Evolutionary conservation across 148 eudicot species (phyloP).

Genomic region (Silene conica): DNA sequence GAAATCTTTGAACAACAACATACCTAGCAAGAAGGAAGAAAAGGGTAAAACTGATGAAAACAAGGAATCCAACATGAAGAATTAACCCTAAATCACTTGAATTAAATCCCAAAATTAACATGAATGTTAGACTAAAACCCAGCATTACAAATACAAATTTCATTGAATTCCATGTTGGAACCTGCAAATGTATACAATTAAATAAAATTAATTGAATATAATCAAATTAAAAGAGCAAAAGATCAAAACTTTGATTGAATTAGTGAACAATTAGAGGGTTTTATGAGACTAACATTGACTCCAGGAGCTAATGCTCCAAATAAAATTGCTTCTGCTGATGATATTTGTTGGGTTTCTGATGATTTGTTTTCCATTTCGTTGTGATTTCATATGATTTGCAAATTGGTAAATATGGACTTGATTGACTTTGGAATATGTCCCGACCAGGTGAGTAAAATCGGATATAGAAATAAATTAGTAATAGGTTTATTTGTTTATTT

Average conservation of each 20-base stretch:
- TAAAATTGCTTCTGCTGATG: slow-evolving; percentile 73
- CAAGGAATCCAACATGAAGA: slow-evolving; percentile 69
- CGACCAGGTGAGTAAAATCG: too few species aligned
- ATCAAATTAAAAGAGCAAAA: neutral
- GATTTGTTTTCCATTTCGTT: slow-evolving; percentile 29
- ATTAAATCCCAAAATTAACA: slow-evolving; percentile 74
- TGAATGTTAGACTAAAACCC: slow-evolving; percentile 62
- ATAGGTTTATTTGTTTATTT: too few species aligned
- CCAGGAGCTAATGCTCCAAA: slow-evolving; percentile 89
- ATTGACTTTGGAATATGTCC: neutral
- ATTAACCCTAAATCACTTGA: slow-evolving; percentile 65
- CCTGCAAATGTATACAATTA: slow-evolving; percentile 33
- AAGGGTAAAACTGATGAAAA: slow-evolving; percentile 61
- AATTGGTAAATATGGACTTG: neutral
- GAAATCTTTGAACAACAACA: neutral
- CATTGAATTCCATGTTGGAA: slow-evolving; percentile 77
- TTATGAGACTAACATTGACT: slow-evolving; percentile 51
- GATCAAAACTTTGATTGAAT: neutral
- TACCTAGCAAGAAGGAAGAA: slow-evolving; percentile 56
- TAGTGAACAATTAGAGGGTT: neutral
- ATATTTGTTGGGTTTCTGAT: slow-evolving; percentile 33
- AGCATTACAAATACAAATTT: slow-evolving; percentile 72
- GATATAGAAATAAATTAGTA: too few species aligned
- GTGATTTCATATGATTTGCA: neutral
- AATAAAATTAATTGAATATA: slow-evolving; percentile 7